phyloP scores from a whole-genome alignment of 2,329 filamentous ascomycete genomes.

The Curvularia sp. region DNA sequence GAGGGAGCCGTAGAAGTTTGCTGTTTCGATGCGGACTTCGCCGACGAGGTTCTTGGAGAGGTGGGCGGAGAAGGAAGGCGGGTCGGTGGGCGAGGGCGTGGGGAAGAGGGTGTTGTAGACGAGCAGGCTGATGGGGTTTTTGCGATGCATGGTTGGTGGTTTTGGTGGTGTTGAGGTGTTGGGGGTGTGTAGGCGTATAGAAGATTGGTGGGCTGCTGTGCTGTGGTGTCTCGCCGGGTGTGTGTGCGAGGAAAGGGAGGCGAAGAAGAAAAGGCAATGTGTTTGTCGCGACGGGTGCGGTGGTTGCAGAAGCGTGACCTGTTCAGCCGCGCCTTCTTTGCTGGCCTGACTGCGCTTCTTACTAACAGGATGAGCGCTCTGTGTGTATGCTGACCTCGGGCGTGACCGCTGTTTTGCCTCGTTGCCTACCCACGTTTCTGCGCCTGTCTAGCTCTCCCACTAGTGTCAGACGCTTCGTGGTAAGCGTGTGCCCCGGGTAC shows the following conservation, averaged over 20 bases:
- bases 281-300: conserved; percentile 3
- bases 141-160: conserved; percentile 69
- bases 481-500: conserved; percentile 20
- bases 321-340: conserved; percentile 22
- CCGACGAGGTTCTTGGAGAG: conserved; percentile 74
- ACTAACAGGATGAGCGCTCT: conserved; percentile 2
- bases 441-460: conserved; percentile 20
- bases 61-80: conserved; percentile 73
- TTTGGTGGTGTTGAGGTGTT: conserved; percentile 17
- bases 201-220: no score
- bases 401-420: conserved; percentile 32
- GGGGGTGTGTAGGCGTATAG: background rate
- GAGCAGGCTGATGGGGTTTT: conserved; percentile 71
- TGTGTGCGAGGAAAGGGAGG: conserved; percentile 4
- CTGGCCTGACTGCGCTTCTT: conserved; percentile 8
- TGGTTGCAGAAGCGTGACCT: conserved; percentile 23
- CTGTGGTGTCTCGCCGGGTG: conserved; percentile 10
- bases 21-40: conserved; percentile 80
- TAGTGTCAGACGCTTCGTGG: conserved; percentile 27
- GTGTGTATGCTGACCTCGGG: conserved; percentile 27
- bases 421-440: conserved; percentile 23
- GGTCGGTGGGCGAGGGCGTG: conserved; percentile 70
- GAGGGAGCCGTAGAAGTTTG: conserved; percentile 79
- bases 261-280: background rate
- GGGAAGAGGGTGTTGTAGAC: conserved; percentile 79